Evolutionary conservation across 1,139 yeast species (phyloP), one percentile per base, ranked within the genome.

Genomic region (Lodderomyces oxycetoniae): DNA sequence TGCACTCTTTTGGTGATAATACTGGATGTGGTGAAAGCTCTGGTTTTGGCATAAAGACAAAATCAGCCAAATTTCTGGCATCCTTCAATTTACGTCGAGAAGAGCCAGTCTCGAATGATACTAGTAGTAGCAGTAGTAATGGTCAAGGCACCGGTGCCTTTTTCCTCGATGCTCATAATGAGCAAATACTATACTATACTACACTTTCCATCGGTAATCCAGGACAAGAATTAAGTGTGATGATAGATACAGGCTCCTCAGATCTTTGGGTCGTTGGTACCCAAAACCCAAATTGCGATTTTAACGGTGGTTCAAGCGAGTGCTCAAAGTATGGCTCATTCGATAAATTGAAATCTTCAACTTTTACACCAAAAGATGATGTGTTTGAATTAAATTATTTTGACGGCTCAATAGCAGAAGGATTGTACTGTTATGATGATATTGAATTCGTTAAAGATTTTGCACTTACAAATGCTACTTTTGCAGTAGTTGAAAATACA

Each of bases 351-450:
- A 39, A 49, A 7, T 77, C 84, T 1, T 43, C 68, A 2, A 52
- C 78, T 11, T 78, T 65, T 54, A 46, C 54, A 21, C 50, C 60
- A 19, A 77, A 77, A 49, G 53, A 59, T 21, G 68, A 80, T 4
- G 44, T 42, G 6, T 63, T 61, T 37, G 39, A 45, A 14, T 63
- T 64, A 34, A 28, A 39, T 12, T 64, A 66, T 40, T 50, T 52
- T 34, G 71, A 65, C 38, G 46, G 54, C 9, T 52, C 61, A 12
- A 52, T 42, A 30, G 67, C 69, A 16, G 43, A 42, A 3, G 71
- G 71, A 20, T 39, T 50, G 31, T 83, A 83, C 82, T 87, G 81
- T 31, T 57, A 60, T 35, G 93, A 83, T 46, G 52, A 57, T 28
- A 57, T 79, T 29, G 44, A 39, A 42, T 21, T 48, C 28, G 37